A percentile compares a stretch with the other conserved stretches of the same genome.
Evolutionary conservation across 192 early-diverging fungal species (phyloP).

Genomic region (Spizellomyces sp.): DNA sequence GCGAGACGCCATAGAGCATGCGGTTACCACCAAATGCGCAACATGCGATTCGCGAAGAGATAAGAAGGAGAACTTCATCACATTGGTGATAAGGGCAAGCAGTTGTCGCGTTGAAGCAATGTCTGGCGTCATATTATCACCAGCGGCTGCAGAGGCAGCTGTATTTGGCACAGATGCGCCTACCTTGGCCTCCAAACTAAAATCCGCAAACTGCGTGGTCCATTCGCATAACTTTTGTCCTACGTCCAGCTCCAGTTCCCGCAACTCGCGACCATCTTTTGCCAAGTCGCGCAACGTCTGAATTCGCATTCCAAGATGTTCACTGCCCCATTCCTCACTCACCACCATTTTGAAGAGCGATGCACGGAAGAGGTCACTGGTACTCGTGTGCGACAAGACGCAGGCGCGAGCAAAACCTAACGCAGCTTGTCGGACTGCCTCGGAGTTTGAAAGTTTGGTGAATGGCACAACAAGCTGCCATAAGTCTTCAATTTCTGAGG

Average conservation of each 20-base stretch:
- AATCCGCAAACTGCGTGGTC: not conserved
- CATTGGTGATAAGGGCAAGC: conserved; percentile 24
- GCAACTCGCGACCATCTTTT: conserved; percentile 36
- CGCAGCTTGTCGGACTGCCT: not conserved
- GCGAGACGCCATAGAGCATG: conserved; percentile 13
- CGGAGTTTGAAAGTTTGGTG: not conserved
- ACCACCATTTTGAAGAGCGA: conserved; percentile 4
- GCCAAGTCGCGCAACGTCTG: conserved; percentile 28
- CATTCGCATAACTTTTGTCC: conserved; percentile 4
- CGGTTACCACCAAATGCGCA: conserved; percentile 8
- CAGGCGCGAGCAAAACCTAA: conserved; percentile 11
- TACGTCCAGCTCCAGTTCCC: conserved; percentile 34
- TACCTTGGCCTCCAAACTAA: not conserved
- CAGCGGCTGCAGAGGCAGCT: not conserved
- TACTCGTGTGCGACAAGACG: not conserved
- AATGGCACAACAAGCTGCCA: conserved; percentile 26
- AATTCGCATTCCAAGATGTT: conserved; percentile 1
- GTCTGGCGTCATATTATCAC: not conserved
- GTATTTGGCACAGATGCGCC: too few relatives aligned
- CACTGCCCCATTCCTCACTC: conserved; percentile 22
- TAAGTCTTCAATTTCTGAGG: conserved; percentile 18
- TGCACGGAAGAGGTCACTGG: conserved; percentile 9
- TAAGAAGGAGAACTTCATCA: conserved; percentile 42
- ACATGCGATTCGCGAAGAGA: conserved; percentile 17
- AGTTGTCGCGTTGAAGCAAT: conserved; percentile 12